A percentile compares a stretch with the other conserved stretches of the same genome.
Conservation (phyloP, 2,329 filamentous ascomycete species). For the Waltergamsia citrina region DNA sequence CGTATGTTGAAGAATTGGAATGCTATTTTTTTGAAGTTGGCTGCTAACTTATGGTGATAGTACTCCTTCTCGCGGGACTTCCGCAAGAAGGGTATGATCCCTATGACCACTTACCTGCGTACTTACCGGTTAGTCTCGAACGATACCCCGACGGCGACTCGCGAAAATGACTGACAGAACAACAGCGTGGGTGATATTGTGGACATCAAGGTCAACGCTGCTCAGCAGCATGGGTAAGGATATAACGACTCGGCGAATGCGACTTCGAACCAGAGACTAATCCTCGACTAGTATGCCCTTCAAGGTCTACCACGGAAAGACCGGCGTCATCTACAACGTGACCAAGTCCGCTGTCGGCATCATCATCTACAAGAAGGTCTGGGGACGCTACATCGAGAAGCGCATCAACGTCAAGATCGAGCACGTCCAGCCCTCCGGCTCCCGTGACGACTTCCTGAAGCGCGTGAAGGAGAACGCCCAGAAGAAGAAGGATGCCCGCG, state of each 20-base stretch:
- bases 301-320: constrained; percentile 99
- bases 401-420: constrained; percentile 98
- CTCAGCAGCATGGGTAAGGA: constrained; percentile 92
- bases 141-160: constrained; percentile 1
- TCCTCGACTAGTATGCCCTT: constrained; percentile 70
- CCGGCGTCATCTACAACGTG: constrained; percentile 97
- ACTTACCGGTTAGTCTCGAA: constrained; percentile 62
- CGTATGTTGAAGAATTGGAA: constrained; percentile 43
- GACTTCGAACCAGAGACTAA: constrained; percentile 19
- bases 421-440: constrained; percentile 91
- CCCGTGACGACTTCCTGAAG: constrained; percentile 91
- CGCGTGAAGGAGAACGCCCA: constrained; percentile 94
- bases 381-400: constrained; percentile 99
- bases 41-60: constrained; percentile 27
- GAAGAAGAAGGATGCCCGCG: constrained; percentile 89
- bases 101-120: constrained; percentile 87
- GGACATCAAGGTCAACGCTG: constrained; percentile 98
- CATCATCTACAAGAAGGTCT: constrained; percentile 99
- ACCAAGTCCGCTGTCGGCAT: constrained; percentile 96
- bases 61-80: constrained; percentile 93
- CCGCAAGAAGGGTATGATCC: constrained; percentile 92
- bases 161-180: constrained; percentile 29
- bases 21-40: too few relatives aligned
- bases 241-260: constrained; percentile 2
- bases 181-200: constrained; percentile 92